Percentiles rank a stretch among this genome's conserved stretches.
phyloP scores from a whole-genome alignment of 1,139 yeast genomes.

The Spencermartinsiella ligniputridi region DNA sequence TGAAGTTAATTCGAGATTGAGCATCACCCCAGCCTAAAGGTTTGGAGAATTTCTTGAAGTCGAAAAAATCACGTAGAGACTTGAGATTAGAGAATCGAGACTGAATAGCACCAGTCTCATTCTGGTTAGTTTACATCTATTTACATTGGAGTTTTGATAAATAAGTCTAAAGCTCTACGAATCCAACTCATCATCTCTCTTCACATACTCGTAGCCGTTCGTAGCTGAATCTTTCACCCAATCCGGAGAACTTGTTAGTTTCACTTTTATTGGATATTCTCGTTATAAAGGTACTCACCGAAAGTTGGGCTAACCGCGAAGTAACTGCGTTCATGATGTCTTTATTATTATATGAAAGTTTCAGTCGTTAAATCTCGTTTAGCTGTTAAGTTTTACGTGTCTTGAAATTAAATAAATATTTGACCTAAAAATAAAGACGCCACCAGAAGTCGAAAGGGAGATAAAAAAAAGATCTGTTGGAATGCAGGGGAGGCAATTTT shows the following conservation, averaged over 20 bases:
- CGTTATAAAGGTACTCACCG: background rate
- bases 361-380: too few relatives aligned
- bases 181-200: background rate
- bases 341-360: too few relatives aligned
- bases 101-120: slow-evolving; percentile 48
- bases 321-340: slow-evolving; percentile 22
- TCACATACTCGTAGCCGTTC: slow-evolving; percentile 18
- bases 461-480: too few relatives aligned
- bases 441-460: too few relatives aligned
- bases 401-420: too few relatives aligned
- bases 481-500: too few relatives aligned
- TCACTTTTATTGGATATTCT: background rate
- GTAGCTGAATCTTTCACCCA: slow-evolving; percentile 17
- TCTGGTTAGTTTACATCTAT: slow-evolving; percentile 18
- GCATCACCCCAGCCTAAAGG: slow-evolving; percentile 87
- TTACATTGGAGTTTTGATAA: background rate
- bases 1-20: slow-evolving; percentile 83
- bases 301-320: slow-evolving; percentile 3
- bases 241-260: slow-evolving; percentile 7
- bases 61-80: slow-evolving; percentile 92
- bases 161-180: background rate
- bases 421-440: too few relatives aligned
- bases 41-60: slow-evolving; percentile 80
- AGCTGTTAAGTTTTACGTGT: too few relatives aligned
- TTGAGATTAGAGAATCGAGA: slow-evolving; percentile 66